Evolutionary conservation across 2,329 filamentous ascomycete species (phyloP).

Genomic region (Nannizzia gypsea): DNA sequence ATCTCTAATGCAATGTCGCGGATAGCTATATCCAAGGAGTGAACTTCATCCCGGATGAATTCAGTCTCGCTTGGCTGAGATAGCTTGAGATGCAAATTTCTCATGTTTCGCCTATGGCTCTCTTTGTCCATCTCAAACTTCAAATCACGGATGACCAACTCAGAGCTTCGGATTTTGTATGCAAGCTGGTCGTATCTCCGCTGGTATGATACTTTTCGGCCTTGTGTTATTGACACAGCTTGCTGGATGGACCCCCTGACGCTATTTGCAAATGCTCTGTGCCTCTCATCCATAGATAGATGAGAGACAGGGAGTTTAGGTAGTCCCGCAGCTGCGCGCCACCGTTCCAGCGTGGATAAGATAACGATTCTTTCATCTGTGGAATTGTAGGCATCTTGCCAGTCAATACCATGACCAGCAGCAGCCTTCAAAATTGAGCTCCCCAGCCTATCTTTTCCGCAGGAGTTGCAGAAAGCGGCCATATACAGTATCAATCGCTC

Average conservation of each 20-base stretch:
- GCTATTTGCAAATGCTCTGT: neutral
- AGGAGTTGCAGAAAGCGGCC: slow-evolving; percentile 30
- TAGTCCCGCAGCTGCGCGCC: slow-evolving; percentile 20
- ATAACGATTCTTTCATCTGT: slow-evolving; percentile 19
- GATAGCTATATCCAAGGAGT: neutral
- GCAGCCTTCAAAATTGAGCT: slow-evolving; percentile 26
- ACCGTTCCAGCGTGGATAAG: slow-evolving; percentile 17
- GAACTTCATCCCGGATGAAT: neutral
- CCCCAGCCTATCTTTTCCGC: slow-evolving; percentile 21
- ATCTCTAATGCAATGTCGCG: slow-evolving; percentile 1
- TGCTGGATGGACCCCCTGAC: neutral
- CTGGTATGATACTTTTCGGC: neutral
- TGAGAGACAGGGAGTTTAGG: neutral
- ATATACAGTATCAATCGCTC: slow-evolving; percentile 29
- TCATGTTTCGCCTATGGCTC: neutral
- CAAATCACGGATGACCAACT: slow-evolving; percentile 4
- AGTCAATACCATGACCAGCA: slow-evolving; percentile 27
- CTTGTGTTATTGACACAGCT: neutral
- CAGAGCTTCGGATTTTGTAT: neutral
- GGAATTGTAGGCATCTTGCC: slow-evolving; percentile 19
- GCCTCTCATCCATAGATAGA: neutral
- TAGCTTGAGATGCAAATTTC: neutral
- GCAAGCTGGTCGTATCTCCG: neutral
- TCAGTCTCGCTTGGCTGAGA: neutral
- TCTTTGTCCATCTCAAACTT: slow-evolving; percentile 3